Conservation (phyloP, 23 red algal genomes). For the Gracilaria domingensis region DNA sequence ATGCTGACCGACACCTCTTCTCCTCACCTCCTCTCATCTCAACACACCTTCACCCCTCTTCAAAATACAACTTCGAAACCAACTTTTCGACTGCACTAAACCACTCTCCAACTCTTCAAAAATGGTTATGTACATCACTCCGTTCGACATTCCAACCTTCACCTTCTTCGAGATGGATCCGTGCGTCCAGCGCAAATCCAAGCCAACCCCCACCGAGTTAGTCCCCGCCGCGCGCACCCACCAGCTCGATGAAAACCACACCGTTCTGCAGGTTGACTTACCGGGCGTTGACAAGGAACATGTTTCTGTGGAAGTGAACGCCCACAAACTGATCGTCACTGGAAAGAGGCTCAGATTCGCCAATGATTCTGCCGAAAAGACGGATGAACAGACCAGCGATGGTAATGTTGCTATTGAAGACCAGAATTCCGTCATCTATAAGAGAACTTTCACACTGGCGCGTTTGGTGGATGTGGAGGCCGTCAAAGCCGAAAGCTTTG, state of each 20-base stretch:
- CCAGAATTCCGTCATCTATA: neutral
- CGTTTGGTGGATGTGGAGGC: neutral
- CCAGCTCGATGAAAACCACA: neutral
- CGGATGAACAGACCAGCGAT: neutral
- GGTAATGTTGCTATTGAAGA: neutral
- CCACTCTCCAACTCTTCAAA: neutral
- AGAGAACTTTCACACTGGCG: constrained; percentile 11
- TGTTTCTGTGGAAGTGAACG: constrained; percentile 13
- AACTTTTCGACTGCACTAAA: neutral
- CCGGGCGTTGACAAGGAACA: constrained; percentile 5
- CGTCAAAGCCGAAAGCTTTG: constrained; percentile 6
- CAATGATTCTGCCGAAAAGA: neutral
- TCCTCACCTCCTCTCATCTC: neutral
- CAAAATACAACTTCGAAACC: neutral
- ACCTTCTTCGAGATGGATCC: neutral
- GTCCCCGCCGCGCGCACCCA: neutral
- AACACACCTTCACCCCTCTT: neutral
- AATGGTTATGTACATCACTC: constrained; percentile 14
- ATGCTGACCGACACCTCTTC: neutral
- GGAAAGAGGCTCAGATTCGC: neutral
- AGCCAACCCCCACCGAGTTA: neutral
- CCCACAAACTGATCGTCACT: neutral
- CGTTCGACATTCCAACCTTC: neutral
- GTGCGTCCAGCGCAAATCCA: neutral
- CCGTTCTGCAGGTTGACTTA: constrained; percentile 12